Evolutionary conservation across 1,284 basidiomycete genomes (phyloP), one percentile per base, ranked within the genome.

Genomic region (Heterobasidion irregulare): DNA sequence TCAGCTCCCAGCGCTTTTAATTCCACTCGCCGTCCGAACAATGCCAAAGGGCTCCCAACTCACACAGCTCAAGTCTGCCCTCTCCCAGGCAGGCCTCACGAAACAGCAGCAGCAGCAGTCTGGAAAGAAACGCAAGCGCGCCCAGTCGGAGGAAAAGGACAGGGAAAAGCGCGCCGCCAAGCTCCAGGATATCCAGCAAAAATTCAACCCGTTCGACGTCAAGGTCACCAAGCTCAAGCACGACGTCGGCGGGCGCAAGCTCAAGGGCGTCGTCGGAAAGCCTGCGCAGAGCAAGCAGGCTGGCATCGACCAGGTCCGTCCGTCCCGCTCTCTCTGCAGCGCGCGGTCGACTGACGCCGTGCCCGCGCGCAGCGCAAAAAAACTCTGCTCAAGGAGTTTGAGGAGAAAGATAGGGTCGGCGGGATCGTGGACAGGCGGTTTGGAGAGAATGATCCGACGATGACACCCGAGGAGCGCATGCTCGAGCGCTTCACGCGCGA

Each of bases 381-480:
- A 73, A 91, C 86, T 0, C 75, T 99, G 18, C 73, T 98, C 47
- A 94, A 94, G 54, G 94, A 98, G 72, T 86, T 84, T 35, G 82
- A 93, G 53, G 80, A 87, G 60, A 83, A 79, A 64, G 83, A 80
- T 50, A 88, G 87, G 61, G 84, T 88, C 12, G 94, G 95, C 9
- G 91, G 92, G 5, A 89, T 99, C 61, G 74, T 96, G 54, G 97
- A 99, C 71, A 83, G 93, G 55, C 88, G 97, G 44, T 98, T 99
- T 64, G 97, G 97, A 72, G 97, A 99, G 79, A 88, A 91, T 64
- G 86, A 99, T 63, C 86, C 94, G 1, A 81, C 83, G 9, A 84
- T 99, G 79, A 88, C 89, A 9, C 77, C 94, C 15, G 97, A 99
- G 68, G 96, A 99, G 64, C 90, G 94, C 61, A 98, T 98, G 87